These are phyloP conservation scores for Gentiana macrophylla DNA, from an alignment of 257 asterid genomes.

Conservation along the genomic window DNA sequence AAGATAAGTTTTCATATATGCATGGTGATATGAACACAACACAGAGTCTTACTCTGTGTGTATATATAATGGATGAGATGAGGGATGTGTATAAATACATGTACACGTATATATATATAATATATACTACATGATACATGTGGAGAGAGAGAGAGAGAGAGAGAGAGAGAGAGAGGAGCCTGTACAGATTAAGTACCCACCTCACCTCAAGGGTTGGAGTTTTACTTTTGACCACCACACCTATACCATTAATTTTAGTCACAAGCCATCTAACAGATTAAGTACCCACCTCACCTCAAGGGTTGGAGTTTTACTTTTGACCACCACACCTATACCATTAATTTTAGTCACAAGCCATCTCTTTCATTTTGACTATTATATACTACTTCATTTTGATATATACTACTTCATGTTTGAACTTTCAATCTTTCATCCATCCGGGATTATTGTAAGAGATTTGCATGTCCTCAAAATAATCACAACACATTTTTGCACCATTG, in stretches of 20 bases:
- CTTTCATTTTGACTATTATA: too few relatives aligned
- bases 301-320: conserved; percentile 12
- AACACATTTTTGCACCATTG: too few relatives aligned
- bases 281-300: conserved; percentile 43
- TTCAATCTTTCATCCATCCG: too few relatives aligned
- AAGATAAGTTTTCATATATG: conserved; percentile 1
- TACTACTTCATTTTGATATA: too few relatives aligned
- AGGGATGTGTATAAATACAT: conserved; percentile 17
- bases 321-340: conserved; percentile 28
- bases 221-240: conserved; percentile 11
- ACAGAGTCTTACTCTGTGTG: conserved; percentile 7
- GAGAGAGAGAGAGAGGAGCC: conserved; percentile 43
- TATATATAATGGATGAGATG: conserved; percentile 12
- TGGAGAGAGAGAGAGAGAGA: conserved; percentile 1
- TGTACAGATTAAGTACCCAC: conserved; percentile 65
- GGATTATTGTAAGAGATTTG: too few relatives aligned
- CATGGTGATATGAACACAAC: conserved; percentile 9
- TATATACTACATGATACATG: conserved; percentile 20
- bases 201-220: conserved; percentile 22
- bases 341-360: conserved; percentile 68
- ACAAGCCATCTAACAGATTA: conserved; percentile 60
- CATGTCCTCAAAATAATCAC: too few relatives aligned
- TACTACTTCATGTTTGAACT: too few relatives aligned
- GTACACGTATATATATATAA: conserved; percentile 7
- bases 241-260: conserved; percentile 58